These are phyloP conservation scores for Salix purpurea DNA, from an alignment of 345 rosid genomes.

Conservation along the genomic window DNA sequence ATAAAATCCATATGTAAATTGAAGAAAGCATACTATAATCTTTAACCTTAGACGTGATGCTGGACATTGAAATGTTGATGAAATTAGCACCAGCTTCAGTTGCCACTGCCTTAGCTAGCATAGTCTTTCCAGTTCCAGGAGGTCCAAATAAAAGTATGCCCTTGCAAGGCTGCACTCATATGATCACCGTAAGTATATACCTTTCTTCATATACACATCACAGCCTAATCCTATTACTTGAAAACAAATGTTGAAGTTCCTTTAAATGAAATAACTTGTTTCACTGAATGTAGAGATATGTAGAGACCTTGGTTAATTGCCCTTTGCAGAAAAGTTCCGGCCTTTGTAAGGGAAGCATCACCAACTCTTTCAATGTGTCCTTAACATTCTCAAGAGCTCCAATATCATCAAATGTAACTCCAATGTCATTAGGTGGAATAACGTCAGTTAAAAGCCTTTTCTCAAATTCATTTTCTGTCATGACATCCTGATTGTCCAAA, in stretches of 20 bases:
- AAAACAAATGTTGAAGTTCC: neutral
- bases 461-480: slow-evolving; percentile 81
- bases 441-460: slow-evolving; percentile 73
- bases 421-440: slow-evolving; percentile 79
- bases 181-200: slow-evolving; percentile 7
- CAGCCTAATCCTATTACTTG: neutral
- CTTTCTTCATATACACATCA: neutral
- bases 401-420: slow-evolving; percentile 85
- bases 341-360: slow-evolving; percentile 85
- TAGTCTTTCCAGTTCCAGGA: slow-evolving; percentile 95
- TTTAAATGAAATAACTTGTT: slow-evolving; percentile 2
- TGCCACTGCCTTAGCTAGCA: slow-evolving; percentile 96
- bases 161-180: slow-evolving; percentile 69
- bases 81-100: slow-evolving; percentile 99
- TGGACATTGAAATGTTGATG: slow-evolving; percentile 85
- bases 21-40: neutral
- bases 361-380: slow-evolving; percentile 84
- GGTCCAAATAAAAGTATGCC: slow-evolving; percentile 92
- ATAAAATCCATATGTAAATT: slow-evolving; percentile 9
- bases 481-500: slow-evolving; percentile 60
- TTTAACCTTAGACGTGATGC: slow-evolving; percentile 79
- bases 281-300: neutral
- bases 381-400: slow-evolving; percentile 91
- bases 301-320: slow-evolving; percentile 66
- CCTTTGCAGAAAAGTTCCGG: slow-evolving; percentile 92